Percentiles rank a stretch among this genome's conserved stretches.
phyloP scores from a whole-genome alignment of 116 monocot species.

The Cymodocea nodosa region DNA sequence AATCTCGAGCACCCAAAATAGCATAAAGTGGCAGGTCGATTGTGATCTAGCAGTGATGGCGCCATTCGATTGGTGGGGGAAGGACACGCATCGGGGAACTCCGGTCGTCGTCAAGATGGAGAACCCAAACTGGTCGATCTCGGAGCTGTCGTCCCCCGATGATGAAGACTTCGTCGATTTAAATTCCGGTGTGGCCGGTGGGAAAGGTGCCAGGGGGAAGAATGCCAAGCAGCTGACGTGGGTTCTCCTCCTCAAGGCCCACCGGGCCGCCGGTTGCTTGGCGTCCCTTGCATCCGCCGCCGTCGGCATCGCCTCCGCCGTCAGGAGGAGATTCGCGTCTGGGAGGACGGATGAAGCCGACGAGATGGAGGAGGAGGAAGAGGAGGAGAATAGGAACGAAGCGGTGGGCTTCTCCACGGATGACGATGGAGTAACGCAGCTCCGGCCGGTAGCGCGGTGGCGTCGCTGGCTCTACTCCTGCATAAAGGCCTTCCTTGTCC shows the following conservation, averaged over 20 bases:
- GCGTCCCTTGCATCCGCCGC: constrained; percentile 45
- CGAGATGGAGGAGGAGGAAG: constrained; percentile 8
- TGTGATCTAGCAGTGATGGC: constrained; percentile 29
- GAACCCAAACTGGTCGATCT: constrained; percentile 93
- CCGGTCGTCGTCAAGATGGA: constrained; percentile 93
- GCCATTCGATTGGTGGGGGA: constrained; percentile 58
- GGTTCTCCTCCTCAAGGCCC: constrained; percentile 82
- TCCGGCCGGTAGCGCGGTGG: not conserved
- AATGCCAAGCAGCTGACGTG: constrained; percentile 91
- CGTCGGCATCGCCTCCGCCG: constrained; percentile 32
- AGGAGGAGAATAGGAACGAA: not conserved
- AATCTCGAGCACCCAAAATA: constrained; percentile 1
- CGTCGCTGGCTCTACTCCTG: constrained; percentile 43
- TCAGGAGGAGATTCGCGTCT: constrained; percentile 46
- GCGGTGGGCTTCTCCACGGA: not conserved
- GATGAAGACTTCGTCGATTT: constrained; percentile 10
- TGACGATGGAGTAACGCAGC: not conserved
- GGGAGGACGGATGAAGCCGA: constrained; percentile 49
- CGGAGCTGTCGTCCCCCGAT: constrained; percentile 42
- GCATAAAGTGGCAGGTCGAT: not conserved
- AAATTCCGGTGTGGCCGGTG: not conserved
- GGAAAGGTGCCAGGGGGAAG: constrained; percentile 40
- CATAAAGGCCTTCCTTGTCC: constrained; percentile 57
- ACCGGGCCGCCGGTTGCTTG: constrained; percentile 76
- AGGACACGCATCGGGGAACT: constrained; percentile 48